Evolutionary conservation across 192 early-diverging fungal genomes (phyloP), one percentile per base, ranked within the genome.

Genomic region (Coemansia sp.): DNA sequence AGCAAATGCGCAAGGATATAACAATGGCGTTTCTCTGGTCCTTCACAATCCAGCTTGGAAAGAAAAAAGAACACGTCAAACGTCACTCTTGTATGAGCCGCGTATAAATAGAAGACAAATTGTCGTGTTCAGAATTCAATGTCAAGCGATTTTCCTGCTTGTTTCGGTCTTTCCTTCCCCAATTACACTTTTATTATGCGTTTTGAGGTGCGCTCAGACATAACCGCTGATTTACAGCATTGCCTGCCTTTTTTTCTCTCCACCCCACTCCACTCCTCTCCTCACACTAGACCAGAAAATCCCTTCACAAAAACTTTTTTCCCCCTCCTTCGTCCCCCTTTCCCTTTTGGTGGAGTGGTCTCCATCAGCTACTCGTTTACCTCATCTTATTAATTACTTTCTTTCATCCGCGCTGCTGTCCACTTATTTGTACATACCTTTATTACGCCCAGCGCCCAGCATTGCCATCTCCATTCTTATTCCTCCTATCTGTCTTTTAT

Each of bases 211-310:
- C 55, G 55, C 55, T 57, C 29, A 57, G 55, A 57, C 55, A 57
- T 57, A 35, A 35, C 55, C 19, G 55, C 32, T 25, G 55, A 38
- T 57, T 57, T 57, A n/a, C 35, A 57, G 34, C 19, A 36, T 57
- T 36, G 34, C 55, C 23, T 20, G 13, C 32, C 33, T 17, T 57
- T 57, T 33, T 55, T 57, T 36, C 34, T 57, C 33, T 57, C 55
- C 23, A 22, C 49, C 35, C 34, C 34, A 32, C 38, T 5, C 38
- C 38, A 11, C 11, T 40, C 1, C 38, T 40, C 5, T 57, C 34
- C 34, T 57, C 55, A 35, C 55, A 57, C 55, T 57, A 57, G 55
- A 57, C 55, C 55, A 57, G 34, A 36, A 33, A 57, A 57, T 57
- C 55, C 55, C 23, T 57, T 33, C 10, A 20, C 23, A 57, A 57